Base-by-base conservation (phyloP, 2,329 filamentous ascomycete genomes). In the Aspergillus terreus region DNA sequence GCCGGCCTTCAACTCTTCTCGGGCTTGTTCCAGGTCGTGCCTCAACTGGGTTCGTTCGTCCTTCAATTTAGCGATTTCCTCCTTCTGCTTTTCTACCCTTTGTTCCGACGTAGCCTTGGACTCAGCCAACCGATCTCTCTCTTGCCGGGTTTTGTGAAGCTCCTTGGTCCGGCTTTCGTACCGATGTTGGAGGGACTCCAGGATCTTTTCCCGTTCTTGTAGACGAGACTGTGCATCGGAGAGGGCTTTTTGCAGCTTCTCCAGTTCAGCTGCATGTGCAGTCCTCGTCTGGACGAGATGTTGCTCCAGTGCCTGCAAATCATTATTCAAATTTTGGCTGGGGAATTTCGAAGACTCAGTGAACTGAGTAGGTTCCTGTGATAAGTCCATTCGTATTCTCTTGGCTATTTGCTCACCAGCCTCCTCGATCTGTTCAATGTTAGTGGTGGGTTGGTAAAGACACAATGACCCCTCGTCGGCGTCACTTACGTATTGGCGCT, bases 121-220 rank as follows among this genome's bases (percentile, higher is more conserved):
- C 35, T 69, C 66, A 4, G 54, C 47, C n/a, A 71, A 52, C 6
- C 52, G 43, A 47, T 73, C 69, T 4, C 69, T 68, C 46, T 74
- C 68, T 44, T 63, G 63, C 19, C 72, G 67, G 14, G 67, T 58
- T 47, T 65, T 64, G 55, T 73, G 70, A 12, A 72, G 52, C 43
- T 74, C 66, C 7, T 62, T 65, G 15, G 62, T 68, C 50, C 68
- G 67, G 45, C 57, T 70, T 61, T 78, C 75, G 52, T 76, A 77
- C 46, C 75, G 73, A 61, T 73, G 70, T 56, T 77, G 74, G 9
- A 77, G 57, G 6, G 53, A 45, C 15, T 63, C 60, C 45, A 75
- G 61, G 5, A 59, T 62, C 41, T 63, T 59, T 44, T 72, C 66
- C 43, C 66, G 64, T 46, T 71, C 65, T 30, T 61, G 57, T 10